Base-by-base conservation (phyloP, 768 basidiomycete species). In the Termitomyces sp. region DNA sequence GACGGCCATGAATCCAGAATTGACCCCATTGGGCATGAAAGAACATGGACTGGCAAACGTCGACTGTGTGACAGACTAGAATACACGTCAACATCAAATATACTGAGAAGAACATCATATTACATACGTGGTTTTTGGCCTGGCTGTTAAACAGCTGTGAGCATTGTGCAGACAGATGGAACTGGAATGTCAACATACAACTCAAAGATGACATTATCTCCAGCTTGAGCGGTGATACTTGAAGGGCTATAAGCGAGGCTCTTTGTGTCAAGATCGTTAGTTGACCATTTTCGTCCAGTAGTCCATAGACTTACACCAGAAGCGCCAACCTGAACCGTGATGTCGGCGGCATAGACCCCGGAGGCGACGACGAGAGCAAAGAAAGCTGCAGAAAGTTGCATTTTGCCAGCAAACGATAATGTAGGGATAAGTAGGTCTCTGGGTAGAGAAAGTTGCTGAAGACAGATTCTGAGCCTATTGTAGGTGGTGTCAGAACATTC, bases 1-100 rank as follows among this genome's bases (percentile, higher is more conserved):
- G 32, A 77, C 72, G 25, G 69, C 60, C 63, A 73, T 69, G 75
- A 81, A 86, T 37, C 81, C 82, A 16, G 84, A 85, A 70, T 81
- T 74, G 45, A 78, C 66, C 40, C 80, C 82, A 23, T 59, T 69
- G 27, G 70, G 71, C 59, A 73, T 60, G 56, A 68, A 62, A 3
- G 65, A 60, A 67, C 86, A 87, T 23, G 86, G 86, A 46, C 57
- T 62, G 38, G 77, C 71, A 61, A 87, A 86, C 40, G 81, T 79
- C 10, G 83, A 85, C 67, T 85, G 82, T 6, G 84, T 84, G 46
- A 82, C 80, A 19, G 82, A 77, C 81, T 85, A 62, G 42, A 29
- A 54, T 29, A 11, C 27, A 42, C 43, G 25, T 47, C 25, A 31
- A 14, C 55, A 42, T 27, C 11, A 10, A 11, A 48, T 9, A 29